Conservation (phyloP, 371 early-diverging fungal species). For the Dichotomocladium elegans region DNA sequence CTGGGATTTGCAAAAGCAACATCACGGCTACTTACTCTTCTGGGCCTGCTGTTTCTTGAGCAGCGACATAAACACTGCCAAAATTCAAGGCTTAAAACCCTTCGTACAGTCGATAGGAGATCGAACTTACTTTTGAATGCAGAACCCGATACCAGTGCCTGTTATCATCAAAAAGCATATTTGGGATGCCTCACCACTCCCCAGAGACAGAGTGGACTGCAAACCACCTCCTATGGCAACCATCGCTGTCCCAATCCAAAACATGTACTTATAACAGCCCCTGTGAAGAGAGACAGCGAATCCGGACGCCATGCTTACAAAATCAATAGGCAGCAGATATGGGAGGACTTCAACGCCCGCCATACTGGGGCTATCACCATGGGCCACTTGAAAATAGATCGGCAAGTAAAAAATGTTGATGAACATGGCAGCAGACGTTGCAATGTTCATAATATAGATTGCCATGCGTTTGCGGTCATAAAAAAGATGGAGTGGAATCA, state of each 20-base stretch:
- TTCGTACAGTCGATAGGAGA: not conserved
- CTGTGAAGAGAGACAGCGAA: constrained; percentile 38
- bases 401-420: constrained; percentile 61
- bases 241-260: constrained; percentile 50
- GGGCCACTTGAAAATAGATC: constrained; percentile 76
- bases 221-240: constrained; percentile 43
- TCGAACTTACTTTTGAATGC: constrained; percentile 37
- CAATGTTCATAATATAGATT: constrained; percentile 40
- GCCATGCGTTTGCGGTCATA: constrained; percentile 35
- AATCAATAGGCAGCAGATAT: constrained; percentile 52
- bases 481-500: constrained; percentile 48
- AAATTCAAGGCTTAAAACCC: not conserved
- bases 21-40: constrained; percentile 4
- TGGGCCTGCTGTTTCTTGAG: not conserved
- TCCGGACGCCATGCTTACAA: constrained; percentile 50
- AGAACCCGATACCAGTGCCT: constrained; percentile 52
- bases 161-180: constrained; percentile 42
- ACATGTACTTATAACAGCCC: constrained; percentile 46
- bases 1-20: no score
- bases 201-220: constrained; percentile 38
- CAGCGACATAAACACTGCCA: constrained; percentile 5
- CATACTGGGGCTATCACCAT: constrained; percentile 42
- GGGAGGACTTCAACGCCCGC: constrained; percentile 65
- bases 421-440: constrained; percentile 49
- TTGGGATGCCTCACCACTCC: constrained; percentile 28